These are phyloP conservation scores for Avicennia marina DNA, from an alignment of 257 asterid species.

Conservation along the genomic window DNA sequence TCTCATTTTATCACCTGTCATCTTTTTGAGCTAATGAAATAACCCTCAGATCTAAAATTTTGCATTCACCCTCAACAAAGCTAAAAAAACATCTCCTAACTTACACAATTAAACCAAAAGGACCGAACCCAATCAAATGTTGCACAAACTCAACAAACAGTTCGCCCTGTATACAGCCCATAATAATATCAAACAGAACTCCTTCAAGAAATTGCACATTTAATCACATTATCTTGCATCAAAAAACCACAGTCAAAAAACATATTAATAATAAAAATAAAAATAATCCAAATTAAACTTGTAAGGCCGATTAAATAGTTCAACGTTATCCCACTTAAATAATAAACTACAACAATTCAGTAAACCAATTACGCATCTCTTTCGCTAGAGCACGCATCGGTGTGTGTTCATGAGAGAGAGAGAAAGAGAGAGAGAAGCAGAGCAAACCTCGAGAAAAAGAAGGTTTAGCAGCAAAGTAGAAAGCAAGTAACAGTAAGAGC, in stretches of 20 bases:
- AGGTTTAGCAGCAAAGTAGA: conserved; percentile 34
- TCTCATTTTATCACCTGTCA: background rate
- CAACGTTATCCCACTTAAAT: conserved; percentile 10
- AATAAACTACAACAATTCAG: conserved; percentile 7
- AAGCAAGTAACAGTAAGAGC: conserved; percentile 26
- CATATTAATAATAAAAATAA: too few relatives aligned
- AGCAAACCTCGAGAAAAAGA: conserved; percentile 38
- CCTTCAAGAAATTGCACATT: conserved; percentile 8
- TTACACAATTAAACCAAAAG: conserved; percentile 2
- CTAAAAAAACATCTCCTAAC: conserved; percentile 4
- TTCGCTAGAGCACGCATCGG: background rate
- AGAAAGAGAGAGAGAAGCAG: background rate
- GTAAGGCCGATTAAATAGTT: conserved; percentile 1
- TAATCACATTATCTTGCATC: conserved; percentile 4
- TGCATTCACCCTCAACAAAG: conserved; percentile 9
- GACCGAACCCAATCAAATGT: conserved; percentile 8
- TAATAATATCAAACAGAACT: conserved; percentile 1
- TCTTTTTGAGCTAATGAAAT: background rate
- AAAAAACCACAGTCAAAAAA: background rate
- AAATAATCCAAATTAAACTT: conserved; percentile 10
- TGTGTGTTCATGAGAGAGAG: conserved; percentile 8
- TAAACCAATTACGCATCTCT: conserved; percentile 1
- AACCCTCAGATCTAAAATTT: background rate
- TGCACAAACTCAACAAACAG: conserved; percentile 16
- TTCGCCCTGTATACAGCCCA: background rate